Evolutionary conservation across 176 grass and related monocot species (phyloP), one percentile per base, ranked within the genome.

Genomic region (Coix lacrymajobi): DNA sequence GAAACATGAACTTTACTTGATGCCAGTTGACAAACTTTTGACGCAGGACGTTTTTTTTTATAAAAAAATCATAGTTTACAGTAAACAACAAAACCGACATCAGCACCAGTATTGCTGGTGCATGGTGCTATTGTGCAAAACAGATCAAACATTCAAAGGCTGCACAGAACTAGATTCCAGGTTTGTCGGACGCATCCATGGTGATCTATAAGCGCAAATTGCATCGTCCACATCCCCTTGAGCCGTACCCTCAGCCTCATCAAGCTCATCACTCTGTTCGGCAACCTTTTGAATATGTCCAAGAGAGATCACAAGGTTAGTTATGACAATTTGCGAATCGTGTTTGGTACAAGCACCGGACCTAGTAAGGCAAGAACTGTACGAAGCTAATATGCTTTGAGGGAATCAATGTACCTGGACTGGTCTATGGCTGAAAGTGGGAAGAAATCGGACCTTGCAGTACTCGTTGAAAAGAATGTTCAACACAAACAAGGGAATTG

Each of bases 381-480:
- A 62, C 1, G 30, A 30, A 29, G 29, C 19, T 43, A 62, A 43
- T 78, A 79, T 32, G 75, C 17, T 80, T 65, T 11, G 36, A 20
- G 48, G 40, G 69, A 7, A 77, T 30, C 32, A 37, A 26, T 33
- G 38, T 90, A 92, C 94, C 92, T 97, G 80, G 46, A 94, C 76
- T 0, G 92, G 89, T 29, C 54, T 71, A 71, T 73, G 88, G 43
- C 72, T 75, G 82, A 94, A 94, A 65, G 80, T 92, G 32, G 90
- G 85, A 84, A 92, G 83, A 90, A 97, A 90, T 40, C 83, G 87
- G 17, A 88, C 79, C 80, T 97, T 97, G 81, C 83, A 92, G 83
- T 97, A 92, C 77, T 92, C 92, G 4, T 94, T 94, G 79, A 90
- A 94, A 83, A 94, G 49, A 70, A 94, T 87, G 83, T 39, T 97